Evolutionary conservation across 192 early-diverging fungal species (phyloP), one percentile per base, ranked within the genome.

Genomic region (Linnemannia elongata): DNA sequence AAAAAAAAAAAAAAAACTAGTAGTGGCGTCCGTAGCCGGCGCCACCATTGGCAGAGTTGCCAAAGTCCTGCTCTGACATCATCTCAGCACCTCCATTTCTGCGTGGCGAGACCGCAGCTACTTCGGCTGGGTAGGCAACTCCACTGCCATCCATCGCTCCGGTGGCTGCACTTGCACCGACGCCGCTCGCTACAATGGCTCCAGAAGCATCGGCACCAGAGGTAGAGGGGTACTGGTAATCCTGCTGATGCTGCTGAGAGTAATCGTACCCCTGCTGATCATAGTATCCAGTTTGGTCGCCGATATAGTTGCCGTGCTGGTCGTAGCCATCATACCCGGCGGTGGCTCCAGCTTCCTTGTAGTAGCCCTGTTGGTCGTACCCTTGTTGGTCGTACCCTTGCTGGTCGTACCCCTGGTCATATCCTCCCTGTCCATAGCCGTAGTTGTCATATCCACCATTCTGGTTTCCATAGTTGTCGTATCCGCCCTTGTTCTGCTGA

Each of bases 51-150:
- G 45, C 45, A 70, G 45, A 44, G 27, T 74, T 78, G 38, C 83
- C 78, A 79, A 78, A 85, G 83, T 79, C 83, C 74, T 74, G 49
- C 74, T 79, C 76, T 57, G 82, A 76, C 45, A 79, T 82, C 72
- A 55, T 78, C 79, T 17, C 79, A 9, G 55, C 55, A 60, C n/a
- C n/a, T 60, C 55, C 74, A 35, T 70, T 18, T 18, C 66, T 55
- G 36, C n/a, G 52, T 20, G 55, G 27, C 42, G 36, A 33, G 8
- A n/a, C 42, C 55, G 55, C 55, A 18, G 55, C 55, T n/a, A 12
- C n/a, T 10, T 24, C 55, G n/a, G 55, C 55, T 60, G 55, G 55
- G n/a, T 60, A 60, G 1, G 55, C 55, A 30, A 60, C 55, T 60
- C n/a, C 70, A 10, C 60, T 42, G 6, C 22, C 33, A 15, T 39